phyloP scores from a whole-genome alignment of 1,284 basidiomycete genomes.

The Chalciporus piperatoides region DNA sequence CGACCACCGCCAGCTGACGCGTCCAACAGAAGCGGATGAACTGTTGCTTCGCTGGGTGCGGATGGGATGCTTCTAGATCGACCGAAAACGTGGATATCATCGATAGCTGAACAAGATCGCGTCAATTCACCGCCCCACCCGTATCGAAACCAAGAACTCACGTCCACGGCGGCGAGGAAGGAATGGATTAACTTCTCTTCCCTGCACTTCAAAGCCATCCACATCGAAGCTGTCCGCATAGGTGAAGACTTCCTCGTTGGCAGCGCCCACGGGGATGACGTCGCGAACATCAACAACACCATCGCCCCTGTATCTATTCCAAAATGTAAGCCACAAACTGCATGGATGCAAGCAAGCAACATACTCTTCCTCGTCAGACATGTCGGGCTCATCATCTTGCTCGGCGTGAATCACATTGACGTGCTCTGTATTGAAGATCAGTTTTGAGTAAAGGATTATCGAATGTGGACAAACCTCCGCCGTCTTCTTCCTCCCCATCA shows the following conservation, averaged over 20 bases:
- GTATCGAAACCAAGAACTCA: conserved; percentile 29
- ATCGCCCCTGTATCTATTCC: conserved; percentile 47
- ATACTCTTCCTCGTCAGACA: conserved; percentile 71
- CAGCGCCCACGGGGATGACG: conserved; percentile 31
- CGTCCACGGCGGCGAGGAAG: conserved; percentile 52
- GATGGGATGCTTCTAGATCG: conserved; percentile 48
- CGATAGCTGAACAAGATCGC: conserved; percentile 37
- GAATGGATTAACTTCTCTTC: conserved; percentile 46
- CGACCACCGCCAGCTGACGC: conserved; percentile 45
- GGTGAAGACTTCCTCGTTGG: conserved; percentile 49
- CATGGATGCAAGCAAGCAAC: conserved; percentile 15
- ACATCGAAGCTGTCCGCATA: conserved; percentile 49
- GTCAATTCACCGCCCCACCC: conserved; percentile 2
- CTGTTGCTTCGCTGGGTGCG: conserved; percentile 59
- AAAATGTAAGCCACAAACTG: conserved; percentile 14
- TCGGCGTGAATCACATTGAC: conserved; percentile 48
- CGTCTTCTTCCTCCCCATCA: conserved; percentile 44
- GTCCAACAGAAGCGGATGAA: conserved; percentile 83
- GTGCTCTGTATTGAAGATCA: conserved; percentile 25
- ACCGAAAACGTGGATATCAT: conserved; percentile 61
- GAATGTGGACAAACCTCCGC: conserved; percentile 33
- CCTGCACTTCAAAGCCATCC: conserved; percentile 33
- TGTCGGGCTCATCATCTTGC: conserved; percentile 58
- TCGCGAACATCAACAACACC: conserved; percentile 45
- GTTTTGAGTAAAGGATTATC: neutral